Evolutionary conservation across 371 early-diverging fungal species (phyloP), one percentile per base, ranked within the genome.

Genomic region (Rhizomucor pusillus): DNA sequence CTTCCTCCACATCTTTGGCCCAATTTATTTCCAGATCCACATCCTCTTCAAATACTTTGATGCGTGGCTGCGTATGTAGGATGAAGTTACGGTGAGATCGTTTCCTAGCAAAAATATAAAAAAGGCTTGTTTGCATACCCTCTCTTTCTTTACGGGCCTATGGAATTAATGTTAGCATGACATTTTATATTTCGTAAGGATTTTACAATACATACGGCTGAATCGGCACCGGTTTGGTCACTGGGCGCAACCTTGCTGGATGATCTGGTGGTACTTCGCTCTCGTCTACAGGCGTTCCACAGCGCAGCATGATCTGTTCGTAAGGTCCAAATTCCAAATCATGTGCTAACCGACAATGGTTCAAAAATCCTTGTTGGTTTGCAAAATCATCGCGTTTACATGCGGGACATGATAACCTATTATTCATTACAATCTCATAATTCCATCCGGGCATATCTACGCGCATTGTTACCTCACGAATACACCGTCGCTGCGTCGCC

Each of bases 271-370:
- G 86, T 0, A 88, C 86, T 45, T 86, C 87, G 10, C 68, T 61
- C 54, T 85, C 85, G 60, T 81, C 80, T 1, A 87, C 82, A 11
- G 80, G 77, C 1, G 75, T 71, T 2, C 92, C 92, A 59, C 90
- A 90, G 43, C 71, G 61, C 34, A 81, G 63, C 43, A 86, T 81
- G 10, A 86, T 85, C 43, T 90, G 88, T 36, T 85, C 85, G 33
- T 86, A 81, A 33, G 79, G 84, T 7, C 85, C 77, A 63, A 90
- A 89, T 43, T 85, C 85, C 25, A 79, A 60, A 19, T 72, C 67
- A 64, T 90, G 91, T n/a, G 80, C 75, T 24, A 86, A 67, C 29
- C 91, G 75, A 64, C 86, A 88, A 65, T 93, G 93, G 51, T 88
- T 90, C 29, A 91, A 62, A 59, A 93, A 90, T 1, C 91, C 91